Percentiles rank a stretch among this genome's conserved stretches.
These are phyloP conservation scores for Psilocybe cubensis DNA, from an alignment of 768 basidiomycete species.

Conservation along the genomic window DNA sequence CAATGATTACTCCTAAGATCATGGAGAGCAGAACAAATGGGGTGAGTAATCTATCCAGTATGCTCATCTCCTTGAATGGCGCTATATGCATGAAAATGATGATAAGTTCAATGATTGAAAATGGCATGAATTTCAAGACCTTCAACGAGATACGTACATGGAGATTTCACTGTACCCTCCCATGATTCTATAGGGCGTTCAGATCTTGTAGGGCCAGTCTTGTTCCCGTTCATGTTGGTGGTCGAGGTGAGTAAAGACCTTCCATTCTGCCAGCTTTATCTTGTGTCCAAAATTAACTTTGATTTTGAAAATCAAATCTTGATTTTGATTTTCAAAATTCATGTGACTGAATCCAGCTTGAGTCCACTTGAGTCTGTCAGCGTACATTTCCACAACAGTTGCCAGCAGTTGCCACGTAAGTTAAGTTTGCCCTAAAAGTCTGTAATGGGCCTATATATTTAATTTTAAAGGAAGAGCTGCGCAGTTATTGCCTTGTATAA, in stretches of 20 bases:
- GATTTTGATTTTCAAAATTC: not conserved
- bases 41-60: conserved; percentile 65
- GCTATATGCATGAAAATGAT: conserved; percentile 20
- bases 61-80: conserved; percentile 44
- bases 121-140: not conserved
- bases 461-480: no score
- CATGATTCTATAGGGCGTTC: not conserved
- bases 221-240: not conserved
- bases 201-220: no score
- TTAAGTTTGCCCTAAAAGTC: no score
- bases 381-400: no score
- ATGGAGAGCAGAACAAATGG: conserved; percentile 71
- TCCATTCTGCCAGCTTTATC: not conserved
- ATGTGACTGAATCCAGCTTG: not conserved
- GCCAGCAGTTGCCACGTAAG: no score
- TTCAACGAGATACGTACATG: not conserved
- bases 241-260: not conserved
- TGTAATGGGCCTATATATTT: no score
- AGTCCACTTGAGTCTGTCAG: no score
- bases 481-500: no score
- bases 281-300: not conserved
- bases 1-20: conserved; percentile 78
- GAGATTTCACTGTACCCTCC: not conserved
- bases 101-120: not conserved
- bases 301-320: not conserved